phyloP scores from a whole-genome alignment of 2,329 filamentous ascomycete species.

The Pseudogymnoascus sp. region DNA sequence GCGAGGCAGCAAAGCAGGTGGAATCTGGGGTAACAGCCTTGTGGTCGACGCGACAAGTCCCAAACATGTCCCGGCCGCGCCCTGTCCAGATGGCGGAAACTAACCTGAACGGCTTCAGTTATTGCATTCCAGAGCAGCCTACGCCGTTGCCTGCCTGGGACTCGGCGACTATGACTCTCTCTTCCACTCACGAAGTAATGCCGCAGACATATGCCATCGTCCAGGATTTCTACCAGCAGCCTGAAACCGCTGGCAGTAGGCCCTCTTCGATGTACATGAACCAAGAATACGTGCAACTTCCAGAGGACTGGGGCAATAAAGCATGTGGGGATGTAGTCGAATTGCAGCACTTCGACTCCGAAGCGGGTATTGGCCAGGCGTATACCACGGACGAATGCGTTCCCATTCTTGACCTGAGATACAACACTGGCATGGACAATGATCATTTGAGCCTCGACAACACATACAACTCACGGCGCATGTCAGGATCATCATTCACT shows the following conservation, averaged over 20 bases:
- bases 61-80: constrained; percentile 41
- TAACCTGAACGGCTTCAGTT: constrained; percentile 42
- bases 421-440: constrained; percentile 42
- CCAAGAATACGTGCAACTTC: constrained; percentile 5
- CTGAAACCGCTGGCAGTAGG: constrained; percentile 45
- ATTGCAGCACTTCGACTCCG: constrained; percentile 47
- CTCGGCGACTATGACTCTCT: constrained; percentile 45
- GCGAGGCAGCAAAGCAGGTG: constrained; percentile 40
- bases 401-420: constrained; percentile 54
- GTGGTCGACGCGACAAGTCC: constrained; percentile 50
- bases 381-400: constrained; percentile 57
- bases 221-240: constrained; percentile 48
- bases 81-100: constrained; percentile 53
- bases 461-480: constrained; percentile 49
- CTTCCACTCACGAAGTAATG: constrained; percentile 43
- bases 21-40: constrained; percentile 43
- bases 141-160: constrained; percentile 50
- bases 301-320: constrained; percentile 48
- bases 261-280: constrained; percentile 9
- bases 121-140: constrained; percentile 48
- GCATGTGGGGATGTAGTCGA: constrained; percentile 51
- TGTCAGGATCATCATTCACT: constrained; percentile 68
- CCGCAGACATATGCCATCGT: constrained; percentile 50
- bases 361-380: constrained; percentile 55
- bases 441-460: constrained; percentile 45